Base-by-base conservation (phyloP, 2,329 filamentous ascomycete species). In the Sporothrix curviconia region DNA sequence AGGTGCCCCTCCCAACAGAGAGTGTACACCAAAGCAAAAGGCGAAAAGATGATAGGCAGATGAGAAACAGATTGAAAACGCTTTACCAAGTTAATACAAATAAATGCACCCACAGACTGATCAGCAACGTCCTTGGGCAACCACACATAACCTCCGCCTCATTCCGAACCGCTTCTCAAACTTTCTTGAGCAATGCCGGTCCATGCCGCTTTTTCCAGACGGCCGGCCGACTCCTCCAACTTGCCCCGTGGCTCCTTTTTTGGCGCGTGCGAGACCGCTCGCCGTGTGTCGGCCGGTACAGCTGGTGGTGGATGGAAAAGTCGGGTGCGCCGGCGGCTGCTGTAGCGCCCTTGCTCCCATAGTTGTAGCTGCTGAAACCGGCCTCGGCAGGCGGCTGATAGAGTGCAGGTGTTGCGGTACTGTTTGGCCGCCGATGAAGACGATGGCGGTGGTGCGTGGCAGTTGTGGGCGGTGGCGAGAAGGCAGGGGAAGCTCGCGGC, bases 181-280 rank as follows among this genome's bases (percentile, higher is more conserved):
- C 73, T 85, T 89, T n/a, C 78, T 86, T 90, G 63, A 91, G 70
- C 76, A 90, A n/a, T 85, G 7, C 84, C 83, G 28, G 82, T 80
- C n/a, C n/a, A n/a, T 4, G 90, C 80, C 1, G 86, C 84, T 69
- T 83, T 84, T 72, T 91, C 87, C 34, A 90, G 65, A 64, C 81
- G 78, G 28, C 82, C 83, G 0, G 86, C 82, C 60, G 82, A 79
- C 68, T 84, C 81, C 65, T 88, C 86, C 30, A 90, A 70, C 67
- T 78, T 81, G 7, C 71, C 80, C 60, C 72, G 69, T 3, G 70
- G 66, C 57, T 81, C 78, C 56, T 70, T 70, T 66, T 77, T 78
- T 4, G 71, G 66, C 59, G 73, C 70, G 40, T 77, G 76, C 36
- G 76, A 57, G 32, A 63, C 62, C 37, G 73, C 68, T 89, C 86